Percentiles rank a stretch among this genome's conserved stretches.
Conservation (phyloP, 371 early-diverging fungal genomes). For the Funneliformis caledonium region DNA sequence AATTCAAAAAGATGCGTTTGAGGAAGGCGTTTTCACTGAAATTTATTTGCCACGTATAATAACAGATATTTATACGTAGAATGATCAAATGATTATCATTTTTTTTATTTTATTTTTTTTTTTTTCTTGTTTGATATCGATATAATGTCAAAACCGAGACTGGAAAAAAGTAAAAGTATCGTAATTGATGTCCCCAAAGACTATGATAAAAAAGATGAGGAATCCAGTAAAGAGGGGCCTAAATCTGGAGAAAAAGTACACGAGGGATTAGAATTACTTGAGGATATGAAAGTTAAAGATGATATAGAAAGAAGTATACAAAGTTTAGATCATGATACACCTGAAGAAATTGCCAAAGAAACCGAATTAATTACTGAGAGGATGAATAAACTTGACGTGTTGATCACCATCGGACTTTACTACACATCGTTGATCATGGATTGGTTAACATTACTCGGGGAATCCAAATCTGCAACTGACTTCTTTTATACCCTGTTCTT, state of each 20-base stretch:
- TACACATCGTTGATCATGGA: conserved; percentile 28
- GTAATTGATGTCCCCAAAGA: not conserved
- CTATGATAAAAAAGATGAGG: not conserved
- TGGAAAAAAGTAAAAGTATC: not conserved
- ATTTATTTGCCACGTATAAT: not conserved
- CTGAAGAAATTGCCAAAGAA: conserved; percentile 3
- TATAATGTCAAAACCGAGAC: not conserved
- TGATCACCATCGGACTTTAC: conserved; percentile 27
- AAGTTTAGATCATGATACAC: conserved; percentile 23
- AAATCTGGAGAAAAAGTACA: not conserved
- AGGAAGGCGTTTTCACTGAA: not conserved
- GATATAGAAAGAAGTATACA: not conserved
- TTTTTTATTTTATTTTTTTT: not conserved
- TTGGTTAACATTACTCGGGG: conserved; percentile 34
- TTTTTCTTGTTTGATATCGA: not conserved
- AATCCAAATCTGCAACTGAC: not conserved
- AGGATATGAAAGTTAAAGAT: conserved; percentile 1
- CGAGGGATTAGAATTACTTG: not conserved
- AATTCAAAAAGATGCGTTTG: not conserved
- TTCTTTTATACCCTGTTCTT: conserved; percentile 32
- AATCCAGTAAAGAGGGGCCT: not conserved
- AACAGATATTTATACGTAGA: no score
- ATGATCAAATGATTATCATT: no score
- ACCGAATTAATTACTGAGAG: conserved; percentile 1
- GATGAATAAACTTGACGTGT: conserved; percentile 26